Evolutionary conservation across 371 early-diverging fungal species (phyloP), one percentile per base, ranked within the genome.

Genomic region (Mucor saturninus): DNA sequence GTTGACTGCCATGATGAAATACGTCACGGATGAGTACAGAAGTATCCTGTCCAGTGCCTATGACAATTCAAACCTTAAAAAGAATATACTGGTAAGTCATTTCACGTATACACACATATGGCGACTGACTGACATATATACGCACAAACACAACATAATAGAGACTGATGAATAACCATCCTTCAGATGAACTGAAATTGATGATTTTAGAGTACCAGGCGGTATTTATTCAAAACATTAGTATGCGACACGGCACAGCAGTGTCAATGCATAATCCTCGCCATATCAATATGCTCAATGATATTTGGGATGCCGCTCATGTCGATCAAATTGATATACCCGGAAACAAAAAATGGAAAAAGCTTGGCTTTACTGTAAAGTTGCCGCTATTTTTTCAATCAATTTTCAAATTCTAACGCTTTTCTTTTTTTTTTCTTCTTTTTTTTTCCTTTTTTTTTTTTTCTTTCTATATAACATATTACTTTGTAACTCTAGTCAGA

Each of bases 181-280:
- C 89, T 10, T 77, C 83, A 0, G 86, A 85, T 39, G 91, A 90
- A 61, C 63, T 90, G 46, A 76, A 77, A 52, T 72, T 79, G 59
- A 79, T 87, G 61, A 61, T 92, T 46, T 66, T 89, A 13, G 90
- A 90, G 37, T 90, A 86, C 65, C 92, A 92, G 74, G 62, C 87
- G 8, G 79, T 83, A 2, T 66, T 83, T 53, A 82, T 89, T 26
- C 75, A 78, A 59, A 89, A 90, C 57, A 82, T 80, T 32, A 67
- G 81, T 62, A 61, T 79, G 31, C 61, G 85, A 42, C 77, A 85
- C 37, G 78, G 75, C 35, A 77, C 80, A 4, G 73, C 77, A 21
- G 84, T 89, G 8, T 81, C 83, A 21, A 56, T 75, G n/a, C 67
- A 83, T 32, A 84, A 83, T 51, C 65, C 80, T 29, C 75, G 74